Conservation (phyloP, 2,329 filamentous ascomycete species). For the Trichoderma pleuroti region DNA sequence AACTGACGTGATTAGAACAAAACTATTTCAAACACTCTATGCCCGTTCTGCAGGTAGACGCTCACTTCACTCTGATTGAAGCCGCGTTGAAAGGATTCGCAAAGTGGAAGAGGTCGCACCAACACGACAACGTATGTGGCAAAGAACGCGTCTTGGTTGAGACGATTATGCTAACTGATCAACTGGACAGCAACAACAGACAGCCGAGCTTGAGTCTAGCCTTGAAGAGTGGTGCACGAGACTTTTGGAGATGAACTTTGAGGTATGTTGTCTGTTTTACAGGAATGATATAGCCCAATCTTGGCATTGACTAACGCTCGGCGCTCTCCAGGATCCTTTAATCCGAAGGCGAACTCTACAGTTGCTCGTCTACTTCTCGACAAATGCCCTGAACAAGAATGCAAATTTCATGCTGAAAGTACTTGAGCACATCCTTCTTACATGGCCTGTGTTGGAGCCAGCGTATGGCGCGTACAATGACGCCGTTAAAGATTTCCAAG, state of each 20-base stretch:
- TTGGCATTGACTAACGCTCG: not conserved
- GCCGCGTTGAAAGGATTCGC: constrained; percentile 83
- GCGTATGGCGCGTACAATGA: constrained; percentile 75
- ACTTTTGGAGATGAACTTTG: constrained; percentile 67
- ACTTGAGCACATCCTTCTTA: constrained; percentile 85
- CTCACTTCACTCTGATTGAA: constrained; percentile 85
- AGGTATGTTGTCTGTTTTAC: constrained; percentile 38
- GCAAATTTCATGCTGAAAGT: constrained; percentile 82
- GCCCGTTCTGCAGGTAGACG: constrained; percentile 76
- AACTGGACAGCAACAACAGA: constrained; percentile 49
- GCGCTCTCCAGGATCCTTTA: constrained; percentile 61
- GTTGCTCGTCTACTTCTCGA: constrained; percentile 79
- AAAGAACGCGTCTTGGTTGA: not conserved
- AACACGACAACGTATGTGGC: constrained; percentile 31
- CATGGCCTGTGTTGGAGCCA: constrained; percentile 69
- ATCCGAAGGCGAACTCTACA: constrained; percentile 79
- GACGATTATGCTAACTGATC: constrained; percentile 22
- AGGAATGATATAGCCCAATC: not conserved
- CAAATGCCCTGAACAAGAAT: constrained; percentile 72
- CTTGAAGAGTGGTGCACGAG: constrained; percentile 71
- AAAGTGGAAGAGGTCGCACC: constrained; percentile 60
- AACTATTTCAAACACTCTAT: constrained; percentile 67
- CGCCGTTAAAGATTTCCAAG: constrained; percentile 83
- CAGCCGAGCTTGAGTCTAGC: constrained; percentile 56
- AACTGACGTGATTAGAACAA: constrained; percentile 39